Evolutionary conservation across 129 eudicot genomes (phyloP), one percentile per base, ranked within the genome.

Genomic region (Calendula officinalis): DNA sequence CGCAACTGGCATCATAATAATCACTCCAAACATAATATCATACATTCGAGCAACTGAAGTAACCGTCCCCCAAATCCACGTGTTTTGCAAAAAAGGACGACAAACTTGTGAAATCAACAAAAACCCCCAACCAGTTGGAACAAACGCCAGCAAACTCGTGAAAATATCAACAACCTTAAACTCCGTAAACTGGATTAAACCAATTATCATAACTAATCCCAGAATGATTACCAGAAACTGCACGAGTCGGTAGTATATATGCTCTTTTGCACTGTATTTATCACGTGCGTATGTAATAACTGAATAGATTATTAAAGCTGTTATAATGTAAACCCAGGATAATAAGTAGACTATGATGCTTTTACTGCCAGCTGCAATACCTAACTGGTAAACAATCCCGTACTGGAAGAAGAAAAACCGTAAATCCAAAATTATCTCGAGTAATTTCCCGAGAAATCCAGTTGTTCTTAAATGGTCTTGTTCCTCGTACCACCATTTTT

Each of bases 111-210:
- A 92, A 44, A 90, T 86, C 56, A 71, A 84, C 55, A 90, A 78
- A 48, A 86, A 82, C 2, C 95, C 97, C 97, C 97, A 90, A 8
- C 95, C 97, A 13, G 95, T 84, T 5, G 95, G 95, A 12, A 91
- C 4, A 35, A 91, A 91, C n/a, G 94, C 97, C 82, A 90, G 57
- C 66, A 87, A 56, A 75, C 97, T 87, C 14, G 90, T 87, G 40
- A 86, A 68, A 37, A 91, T 15, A 76, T 91, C 97, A 9, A 78
- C 40, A 78, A 87, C 82, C 65, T 70, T 30, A 72, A 87, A 77
- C 13, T 62, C 15, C 0, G 94, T 87, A 43, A 91, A 84, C 76
- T 80, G 63, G 22, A 74, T 61, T 73, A 91, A 59, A 15, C 65
- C 84, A 46, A 81, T 64, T 56, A 91, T 87, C 68, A 76, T 80